Evolutionary conservation across 305 asterid genomes (phyloP).

Genomic region (Striga hermonthica): DNA sequence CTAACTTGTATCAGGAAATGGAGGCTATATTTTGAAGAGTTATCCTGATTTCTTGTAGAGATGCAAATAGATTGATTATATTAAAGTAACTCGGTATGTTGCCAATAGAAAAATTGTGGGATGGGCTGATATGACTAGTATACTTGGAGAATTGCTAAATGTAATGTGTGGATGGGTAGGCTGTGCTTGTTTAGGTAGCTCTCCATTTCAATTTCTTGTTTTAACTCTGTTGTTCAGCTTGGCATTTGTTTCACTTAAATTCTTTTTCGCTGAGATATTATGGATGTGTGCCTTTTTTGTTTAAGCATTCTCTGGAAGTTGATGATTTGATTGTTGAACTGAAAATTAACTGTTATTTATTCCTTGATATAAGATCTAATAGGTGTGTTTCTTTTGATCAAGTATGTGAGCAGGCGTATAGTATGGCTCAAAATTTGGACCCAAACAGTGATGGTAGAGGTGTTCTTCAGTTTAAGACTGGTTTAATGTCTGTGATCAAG

Average conservation of each 20-base stretch:
- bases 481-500: conserved; percentile 96
- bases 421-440: conserved; percentile 92
- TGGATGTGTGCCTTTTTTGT: conserved; percentile 20
- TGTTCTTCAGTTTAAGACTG: conserved; percentile 97
- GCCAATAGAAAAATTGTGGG: neutral
- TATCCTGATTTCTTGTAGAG: neutral
- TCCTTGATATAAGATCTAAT: conserved; percentile 10
- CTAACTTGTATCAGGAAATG: neutral
- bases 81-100: no score
- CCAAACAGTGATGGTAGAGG: conserved; percentile 95
- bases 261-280: conserved; percentile 8
- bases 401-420: conserved; percentile 99
- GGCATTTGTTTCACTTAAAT: conserved; percentile 17
- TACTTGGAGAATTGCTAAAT: conserved; percentile 1
- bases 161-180: conserved; percentile 19
- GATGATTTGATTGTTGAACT: conserved; percentile 16
- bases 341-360: conserved; percentile 14
- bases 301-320: conserved; percentile 26
- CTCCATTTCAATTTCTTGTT: conserved; percentile 11
- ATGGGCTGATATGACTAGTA: conserved; percentile 5
- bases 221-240: conserved; percentile 4
- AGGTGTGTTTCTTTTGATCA: conserved; percentile 22
- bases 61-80: neutral
- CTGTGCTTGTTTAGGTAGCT: conserved; percentile 18
- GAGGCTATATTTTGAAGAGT: conserved; percentile 9